These are phyloP conservation scores for Volvox reticuliferus DNA, from an alignment of 139 green algal species.

Conservation along the genomic window DNA sequence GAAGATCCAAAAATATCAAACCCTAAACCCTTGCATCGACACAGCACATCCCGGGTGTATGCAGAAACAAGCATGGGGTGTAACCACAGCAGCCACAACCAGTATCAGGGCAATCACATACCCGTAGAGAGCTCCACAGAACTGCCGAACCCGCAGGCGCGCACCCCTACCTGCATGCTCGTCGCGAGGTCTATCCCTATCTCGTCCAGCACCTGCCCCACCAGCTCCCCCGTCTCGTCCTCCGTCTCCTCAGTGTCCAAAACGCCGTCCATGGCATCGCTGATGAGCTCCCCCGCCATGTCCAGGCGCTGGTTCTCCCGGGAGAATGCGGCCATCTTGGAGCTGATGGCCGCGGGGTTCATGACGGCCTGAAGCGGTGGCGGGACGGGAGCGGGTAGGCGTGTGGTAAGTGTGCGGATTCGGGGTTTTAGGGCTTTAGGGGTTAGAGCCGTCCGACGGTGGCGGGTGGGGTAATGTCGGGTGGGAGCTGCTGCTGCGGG, in stretches of 20 bases:
- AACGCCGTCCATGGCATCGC: conserved; percentile 73
- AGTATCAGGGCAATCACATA: no score
- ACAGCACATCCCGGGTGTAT: no score
- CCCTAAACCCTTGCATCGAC: no score
- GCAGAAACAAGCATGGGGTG: no score
- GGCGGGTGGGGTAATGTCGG: no score
- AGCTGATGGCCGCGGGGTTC: conserved; percentile 61
- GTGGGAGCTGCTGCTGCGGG: no score
- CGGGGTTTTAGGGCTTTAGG: no score
- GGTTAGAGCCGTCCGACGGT: no score
- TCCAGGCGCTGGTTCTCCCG: conserved; percentile 79
- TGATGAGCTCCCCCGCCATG: conserved; percentile 80
- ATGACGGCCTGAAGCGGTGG: conserved; percentile 33
- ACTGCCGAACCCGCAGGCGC: no score
- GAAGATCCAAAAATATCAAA: no score
- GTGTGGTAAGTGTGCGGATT: background rate
- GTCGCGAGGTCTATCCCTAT: conserved; percentile 83
- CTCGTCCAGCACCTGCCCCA: conserved; percentile 85
- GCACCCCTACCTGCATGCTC: conserved; percentile 46
- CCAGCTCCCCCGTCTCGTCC: conserved; percentile 76
- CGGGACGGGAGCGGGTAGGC: background rate
- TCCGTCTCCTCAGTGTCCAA: conserved; percentile 78
- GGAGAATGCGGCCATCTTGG: conserved; percentile 73
- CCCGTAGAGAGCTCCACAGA: no score
- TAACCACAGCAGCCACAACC: no score